phyloP scores from a whole-genome alignment of 192 early-diverging fungal genomes.

The Coemansia sp. region DNA sequence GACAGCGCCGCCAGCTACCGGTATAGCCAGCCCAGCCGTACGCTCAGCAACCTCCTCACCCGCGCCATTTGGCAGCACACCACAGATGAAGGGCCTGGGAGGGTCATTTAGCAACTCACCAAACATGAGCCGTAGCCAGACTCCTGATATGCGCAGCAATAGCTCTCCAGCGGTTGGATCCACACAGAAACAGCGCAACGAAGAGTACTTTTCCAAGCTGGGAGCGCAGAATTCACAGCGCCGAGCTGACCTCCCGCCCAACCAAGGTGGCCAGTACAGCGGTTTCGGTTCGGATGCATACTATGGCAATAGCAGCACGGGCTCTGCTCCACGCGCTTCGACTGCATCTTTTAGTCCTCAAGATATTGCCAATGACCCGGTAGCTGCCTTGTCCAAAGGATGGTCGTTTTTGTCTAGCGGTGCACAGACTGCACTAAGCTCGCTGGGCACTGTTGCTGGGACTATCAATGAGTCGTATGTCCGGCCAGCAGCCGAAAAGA shows the following conservation, averaged over 20 bases:
- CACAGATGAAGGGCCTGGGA: constrained; percentile 54
- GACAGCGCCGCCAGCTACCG: constrained; percentile 32
- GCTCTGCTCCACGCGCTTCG: constrained; percentile 12
- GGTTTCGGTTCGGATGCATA: constrained; percentile 64
- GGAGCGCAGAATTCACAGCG: constrained; percentile 60
- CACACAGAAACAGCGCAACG: constrained; percentile 67
- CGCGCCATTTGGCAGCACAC: constrained; percentile 21
- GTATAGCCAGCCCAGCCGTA: constrained; percentile 23
- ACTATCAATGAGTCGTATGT: constrained; percentile 66
- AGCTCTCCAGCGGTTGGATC: constrained; percentile 10
- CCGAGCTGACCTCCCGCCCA: constrained; percentile 66
- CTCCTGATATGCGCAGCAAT: constrained; percentile 22
- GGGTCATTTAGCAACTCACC: constrained; percentile 19
- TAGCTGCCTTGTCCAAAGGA: constrained; percentile 65
- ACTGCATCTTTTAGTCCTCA: constrained; percentile 35
- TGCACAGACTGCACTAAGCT: constrained; percentile 49
- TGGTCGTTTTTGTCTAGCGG: constrained; percentile 64
- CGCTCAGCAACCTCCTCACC: constrained; percentile 30
- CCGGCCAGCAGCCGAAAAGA: constrained; percentile 61
- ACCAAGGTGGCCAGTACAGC: constrained; percentile 73
- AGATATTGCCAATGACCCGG: constrained; percentile 68
- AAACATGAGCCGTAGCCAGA: constrained; percentile 26
- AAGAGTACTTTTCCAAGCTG: constrained; percentile 73
- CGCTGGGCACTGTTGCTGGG: constrained; percentile 42
- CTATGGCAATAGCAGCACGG: not conserved